Evolutionary conservation across 2,329 filamentous ascomycete species (phyloP).

Genomic region (Talaromyces marneffei): DNA sequence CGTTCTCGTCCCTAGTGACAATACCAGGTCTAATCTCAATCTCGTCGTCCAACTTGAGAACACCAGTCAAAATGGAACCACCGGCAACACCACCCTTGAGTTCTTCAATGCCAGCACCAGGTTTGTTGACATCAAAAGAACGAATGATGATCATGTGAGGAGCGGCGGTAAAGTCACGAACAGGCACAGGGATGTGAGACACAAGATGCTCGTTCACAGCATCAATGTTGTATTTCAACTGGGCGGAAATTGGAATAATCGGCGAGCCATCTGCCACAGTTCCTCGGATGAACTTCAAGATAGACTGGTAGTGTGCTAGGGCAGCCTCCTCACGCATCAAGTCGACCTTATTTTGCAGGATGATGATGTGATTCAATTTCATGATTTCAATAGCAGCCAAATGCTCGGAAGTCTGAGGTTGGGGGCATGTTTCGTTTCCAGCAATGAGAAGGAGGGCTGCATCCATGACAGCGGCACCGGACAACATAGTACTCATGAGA

Average conservation of each 20-base stretch:
- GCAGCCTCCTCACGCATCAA: constrained; percentile 95
- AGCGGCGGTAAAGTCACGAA: constrained; percentile 82
- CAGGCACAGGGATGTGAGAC: constrained; percentile 86
- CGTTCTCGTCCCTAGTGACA: constrained; percentile 88
- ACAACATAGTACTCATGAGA: constrained; percentile 99
- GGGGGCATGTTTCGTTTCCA: constrained; percentile 96
- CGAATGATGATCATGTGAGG: constrained; percentile 99
- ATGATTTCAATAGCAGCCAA: constrained; percentile 99
- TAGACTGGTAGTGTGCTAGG: constrained; percentile 90
- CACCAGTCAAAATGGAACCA: constrained; percentile 92
- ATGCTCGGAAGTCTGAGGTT: constrained; percentile 98
- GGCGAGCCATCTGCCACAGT: constrained; percentile 93
- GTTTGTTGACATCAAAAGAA: constrained; percentile 99
- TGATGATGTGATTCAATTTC: constrained; percentile 99
- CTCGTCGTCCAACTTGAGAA: constrained; percentile 94
- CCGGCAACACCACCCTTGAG: constrained; percentile 97
- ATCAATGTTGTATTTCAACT: constrained; percentile 99
- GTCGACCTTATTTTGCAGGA: constrained; percentile 99
- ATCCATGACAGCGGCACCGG: constrained; percentile 98
- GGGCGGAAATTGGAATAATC: constrained; percentile 93
- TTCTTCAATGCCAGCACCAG: constrained; percentile 96
- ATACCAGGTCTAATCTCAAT: constrained; percentile 99
- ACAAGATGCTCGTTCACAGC: constrained; percentile 95
- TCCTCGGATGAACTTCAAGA: constrained; percentile 95
- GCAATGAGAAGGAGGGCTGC: constrained; percentile 92